Evolutionary conservation across 768 basidiomycete species (phyloP).

Genomic region (Lentinula boryana): DNA sequence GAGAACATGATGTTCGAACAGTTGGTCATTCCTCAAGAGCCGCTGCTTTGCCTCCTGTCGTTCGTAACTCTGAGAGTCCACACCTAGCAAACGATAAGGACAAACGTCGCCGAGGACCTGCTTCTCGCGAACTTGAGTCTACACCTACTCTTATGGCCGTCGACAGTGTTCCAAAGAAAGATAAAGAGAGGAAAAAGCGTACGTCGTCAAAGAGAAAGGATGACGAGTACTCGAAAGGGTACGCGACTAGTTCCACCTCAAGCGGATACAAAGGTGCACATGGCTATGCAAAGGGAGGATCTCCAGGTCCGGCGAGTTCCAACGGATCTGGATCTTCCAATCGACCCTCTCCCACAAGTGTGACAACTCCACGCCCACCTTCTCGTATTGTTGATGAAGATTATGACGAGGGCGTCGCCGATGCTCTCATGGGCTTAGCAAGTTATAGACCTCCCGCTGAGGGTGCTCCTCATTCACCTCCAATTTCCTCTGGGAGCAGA

Average conservation of each 20-base stretch:
- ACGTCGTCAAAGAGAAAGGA: conserved; percentile 37
- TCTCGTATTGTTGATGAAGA: conserved; percentile 81
- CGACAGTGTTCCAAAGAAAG: conserved; percentile 25
- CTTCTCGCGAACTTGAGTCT: neutral
- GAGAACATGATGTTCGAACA: conserved; percentile 26
- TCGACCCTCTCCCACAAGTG: conserved; percentile 68
- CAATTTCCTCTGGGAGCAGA: conserved; percentile 52
- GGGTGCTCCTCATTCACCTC: conserved; percentile 41
- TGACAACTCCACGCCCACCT: conserved; percentile 47
- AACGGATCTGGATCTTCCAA: conserved; percentile 57
- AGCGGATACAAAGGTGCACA: conserved; percentile 21
- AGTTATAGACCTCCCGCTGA: conserved; percentile 32
- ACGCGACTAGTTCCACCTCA: conserved; percentile 9
- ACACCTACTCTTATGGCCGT: neutral
- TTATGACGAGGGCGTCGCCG: conserved; percentile 83
- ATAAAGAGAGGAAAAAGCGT: conserved; percentile 51
- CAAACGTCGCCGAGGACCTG: conserved; percentile 11
- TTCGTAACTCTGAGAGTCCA: conserved; percentile 59
- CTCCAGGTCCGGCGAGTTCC: conserved; percentile 63
- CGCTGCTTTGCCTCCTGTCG: conserved; percentile 15
- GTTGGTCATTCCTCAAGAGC: conserved; percentile 19
- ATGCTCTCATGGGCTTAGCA: conserved; percentile 73
- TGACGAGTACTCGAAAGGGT: conserved; percentile 39
- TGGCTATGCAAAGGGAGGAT: conserved; percentile 34
- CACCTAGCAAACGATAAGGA: conserved; percentile 24